Conservation (phyloP, 345 rosid genomes). For the Lumnitzera racemosa region DNA sequence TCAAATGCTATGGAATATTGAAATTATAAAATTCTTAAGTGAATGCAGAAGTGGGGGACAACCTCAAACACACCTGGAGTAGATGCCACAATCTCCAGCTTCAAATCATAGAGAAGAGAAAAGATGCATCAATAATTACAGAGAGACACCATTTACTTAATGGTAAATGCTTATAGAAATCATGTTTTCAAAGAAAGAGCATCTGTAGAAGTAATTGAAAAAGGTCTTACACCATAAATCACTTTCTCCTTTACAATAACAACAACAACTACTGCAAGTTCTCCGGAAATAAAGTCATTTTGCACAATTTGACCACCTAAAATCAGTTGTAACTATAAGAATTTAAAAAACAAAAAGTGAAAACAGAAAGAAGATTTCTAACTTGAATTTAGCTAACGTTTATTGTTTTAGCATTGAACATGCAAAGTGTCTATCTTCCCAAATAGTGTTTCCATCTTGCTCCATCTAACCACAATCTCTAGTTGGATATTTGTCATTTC, state of each 20-base stretch:
- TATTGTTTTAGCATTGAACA: not conserved
- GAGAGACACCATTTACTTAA: too few relatives aligned
- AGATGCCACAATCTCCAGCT: slow-evolving; percentile 54
- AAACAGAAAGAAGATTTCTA: not conserved
- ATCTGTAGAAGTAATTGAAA: not conserved
- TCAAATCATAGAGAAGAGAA: slow-evolving; percentile 9
- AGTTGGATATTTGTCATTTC: too few relatives aligned
- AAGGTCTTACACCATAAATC: not conserved
- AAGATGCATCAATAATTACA: too few relatives aligned
- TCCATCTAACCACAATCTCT: not conserved
- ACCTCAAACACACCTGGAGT: slow-evolving; percentile 63
- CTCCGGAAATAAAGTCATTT: not conserved
- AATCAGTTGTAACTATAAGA: not conserved
- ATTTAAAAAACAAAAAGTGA: not conserved
- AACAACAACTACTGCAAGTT: not conserved
- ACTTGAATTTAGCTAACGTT: too few relatives aligned
- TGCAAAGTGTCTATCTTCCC: not conserved
- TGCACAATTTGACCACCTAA: not conserved
- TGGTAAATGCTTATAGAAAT: too few relatives aligned
- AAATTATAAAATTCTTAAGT: not conserved
- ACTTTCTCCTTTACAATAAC: not conserved
- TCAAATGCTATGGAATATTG: not conserved
- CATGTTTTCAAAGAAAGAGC: slow-evolving; percentile 1
- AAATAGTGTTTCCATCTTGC: too few relatives aligned
- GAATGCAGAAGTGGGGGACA: slow-evolving; percentile 3